These are phyloP conservation scores for Cephaloascus albidus DNA, from an alignment of 805 yeast genomes.

Conservation along the genomic window DNA sequence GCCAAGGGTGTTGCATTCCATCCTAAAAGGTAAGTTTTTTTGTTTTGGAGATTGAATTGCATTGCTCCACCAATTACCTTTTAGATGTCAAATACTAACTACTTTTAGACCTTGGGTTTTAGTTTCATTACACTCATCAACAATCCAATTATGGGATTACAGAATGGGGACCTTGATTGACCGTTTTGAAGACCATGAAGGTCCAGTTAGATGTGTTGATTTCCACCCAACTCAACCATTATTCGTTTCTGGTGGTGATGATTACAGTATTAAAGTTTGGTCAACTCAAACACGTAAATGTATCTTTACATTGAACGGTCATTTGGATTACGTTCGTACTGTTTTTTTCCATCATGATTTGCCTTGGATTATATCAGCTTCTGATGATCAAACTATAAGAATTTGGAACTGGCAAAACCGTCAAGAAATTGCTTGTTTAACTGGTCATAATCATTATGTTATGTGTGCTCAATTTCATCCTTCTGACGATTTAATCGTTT, in stretches of 20 bases:
- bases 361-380: slow-evolving; percentile 94
- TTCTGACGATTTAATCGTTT: slow-evolving; percentile 84
- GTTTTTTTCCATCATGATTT: slow-evolving; percentile 91
- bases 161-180: slow-evolving; percentile 98
- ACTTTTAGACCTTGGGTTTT: slow-evolving; percentile 78
- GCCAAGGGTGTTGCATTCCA: slow-evolving; percentile 98
- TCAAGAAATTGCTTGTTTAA: slow-evolving; percentile 91
- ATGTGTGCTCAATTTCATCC: slow-evolving; percentile 99
- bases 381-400: slow-evolving; percentile 97
- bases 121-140: slow-evolving; percentile 92
- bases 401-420: slow-evolving; percentile 99
- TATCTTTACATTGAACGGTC: slow-evolving; percentile 85
- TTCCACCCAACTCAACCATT: slow-evolving; percentile 98
- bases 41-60: no score
- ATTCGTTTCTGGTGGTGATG: slow-evolving; percentile 97
- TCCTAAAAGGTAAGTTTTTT: slow-evolving; percentile 50
- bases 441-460: slow-evolving; percentile 98
- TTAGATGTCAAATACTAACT: background rate
- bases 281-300: slow-evolving; percentile 86
- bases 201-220: slow-evolving; percentile 92
- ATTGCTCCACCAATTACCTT: no score
- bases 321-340: slow-evolving; percentile 90
- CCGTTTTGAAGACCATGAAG: slow-evolving; percentile 96
- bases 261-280: slow-evolving; percentile 93
- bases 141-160: slow-evolving; percentile 99